These are phyloP conservation scores for Inosperma sp. DNA, from an alignment of 768 basidiomycete genomes.

Conservation along the genomic window DNA sequence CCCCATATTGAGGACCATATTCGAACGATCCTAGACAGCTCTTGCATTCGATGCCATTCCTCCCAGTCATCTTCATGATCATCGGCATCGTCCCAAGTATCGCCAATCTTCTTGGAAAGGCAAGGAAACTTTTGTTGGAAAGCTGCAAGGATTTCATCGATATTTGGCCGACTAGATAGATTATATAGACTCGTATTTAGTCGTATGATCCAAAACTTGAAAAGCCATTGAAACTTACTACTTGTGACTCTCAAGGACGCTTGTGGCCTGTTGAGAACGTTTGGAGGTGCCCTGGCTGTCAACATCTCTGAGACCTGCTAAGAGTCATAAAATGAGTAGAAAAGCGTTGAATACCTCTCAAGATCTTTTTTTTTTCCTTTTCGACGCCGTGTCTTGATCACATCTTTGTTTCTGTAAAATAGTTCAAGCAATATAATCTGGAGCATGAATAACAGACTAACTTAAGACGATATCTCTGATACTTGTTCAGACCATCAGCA, in stretches of 20 bases:
- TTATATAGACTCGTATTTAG: too few relatives aligned
- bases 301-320: too few relatives aligned
- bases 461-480: background rate
- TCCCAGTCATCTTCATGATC: background rate
- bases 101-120: background rate
- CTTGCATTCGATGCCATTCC: constrained; percentile 2
- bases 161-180: too few relatives aligned
- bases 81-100: background rate
- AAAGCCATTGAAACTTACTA: too few relatives aligned
- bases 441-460: background rate
- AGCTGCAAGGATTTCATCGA: background rate
- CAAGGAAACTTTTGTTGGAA: background rate
- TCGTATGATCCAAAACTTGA: too few relatives aligned
- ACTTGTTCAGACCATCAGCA: background rate
- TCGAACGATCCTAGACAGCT: background rate
- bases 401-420: background rate
- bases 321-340: too few relatives aligned
- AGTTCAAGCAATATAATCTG: background rate
- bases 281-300: too few relatives aligned
- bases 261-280: too few relatives aligned
- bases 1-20: constrained; percentile 6
- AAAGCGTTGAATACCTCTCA: background rate
- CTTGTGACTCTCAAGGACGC: too few relatives aligned
- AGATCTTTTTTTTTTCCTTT: background rate
- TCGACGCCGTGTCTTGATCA: background rate